Conservation (phyloP, 1,139 yeast species). For the Arxiozyma telluris region DNA sequence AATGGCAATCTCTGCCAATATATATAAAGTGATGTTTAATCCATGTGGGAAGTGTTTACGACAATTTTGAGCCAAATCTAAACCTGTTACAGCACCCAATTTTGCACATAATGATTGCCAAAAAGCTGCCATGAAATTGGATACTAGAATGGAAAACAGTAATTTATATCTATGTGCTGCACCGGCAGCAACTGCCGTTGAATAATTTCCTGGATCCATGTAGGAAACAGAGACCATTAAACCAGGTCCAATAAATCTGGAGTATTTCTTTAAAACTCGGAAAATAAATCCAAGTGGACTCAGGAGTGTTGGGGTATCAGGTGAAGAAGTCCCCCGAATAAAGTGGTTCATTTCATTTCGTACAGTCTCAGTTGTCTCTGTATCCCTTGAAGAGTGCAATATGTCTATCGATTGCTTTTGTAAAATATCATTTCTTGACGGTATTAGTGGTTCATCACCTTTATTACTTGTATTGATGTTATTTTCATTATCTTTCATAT, state of each 20-base stretch:
- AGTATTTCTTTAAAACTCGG: constrained; percentile 35
- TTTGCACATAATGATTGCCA: constrained; percentile 65
- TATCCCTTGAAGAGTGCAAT: neutral
- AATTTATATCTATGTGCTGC: constrained; percentile 61
- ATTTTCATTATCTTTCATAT: neutral
- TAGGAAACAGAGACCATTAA: constrained; percentile 68
- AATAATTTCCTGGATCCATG: constrained; percentile 77
- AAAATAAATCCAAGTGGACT: neutral
- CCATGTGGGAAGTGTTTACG: constrained; percentile 51
- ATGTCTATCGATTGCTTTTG: neutral
- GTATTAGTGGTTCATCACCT: neutral
- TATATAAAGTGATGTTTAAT: constrained; percentile 49
- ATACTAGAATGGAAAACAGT: constrained; percentile 51
- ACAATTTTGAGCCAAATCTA: constrained; percentile 71
- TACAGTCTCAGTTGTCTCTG: neutral
- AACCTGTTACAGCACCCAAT: constrained; percentile 69
- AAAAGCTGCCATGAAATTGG: constrained; percentile 64
- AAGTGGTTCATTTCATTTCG: neutral
- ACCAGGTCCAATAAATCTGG: constrained; percentile 70
- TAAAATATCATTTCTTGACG: neutral
- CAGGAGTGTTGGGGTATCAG: neutral
- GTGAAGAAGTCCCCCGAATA: neutral
- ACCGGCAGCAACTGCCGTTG: constrained; percentile 73
- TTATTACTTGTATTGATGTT: no score
- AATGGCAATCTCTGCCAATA: constrained; percentile 64